A percentile compares a stretch with the other conserved stretches of the same genome.
Conservation (phyloP, 2,329 filamentous ascomycete genomes). For the Sporothrix brasiliensis region DNA sequence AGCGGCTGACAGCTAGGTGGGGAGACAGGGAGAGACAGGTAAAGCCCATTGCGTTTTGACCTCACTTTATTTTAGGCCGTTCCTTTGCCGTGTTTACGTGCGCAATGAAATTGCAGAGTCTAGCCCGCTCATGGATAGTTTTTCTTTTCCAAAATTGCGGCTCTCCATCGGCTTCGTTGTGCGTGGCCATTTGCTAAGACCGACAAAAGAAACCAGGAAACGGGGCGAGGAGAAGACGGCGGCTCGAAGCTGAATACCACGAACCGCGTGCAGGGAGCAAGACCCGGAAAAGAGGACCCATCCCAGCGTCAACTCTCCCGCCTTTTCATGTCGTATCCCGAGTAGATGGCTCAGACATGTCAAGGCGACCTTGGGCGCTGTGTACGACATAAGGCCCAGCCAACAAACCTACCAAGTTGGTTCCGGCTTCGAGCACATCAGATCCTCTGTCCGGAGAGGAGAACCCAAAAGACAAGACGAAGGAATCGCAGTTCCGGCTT, state of each 20-base stretch:
- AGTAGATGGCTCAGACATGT: constrained; percentile 4
- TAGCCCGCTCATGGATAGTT: constrained; percentile 14
- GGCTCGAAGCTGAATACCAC: constrained; percentile 15
- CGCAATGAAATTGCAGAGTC: constrained; percentile 21
- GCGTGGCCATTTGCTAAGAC: background rate
- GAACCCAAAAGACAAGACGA: constrained; percentile 17
- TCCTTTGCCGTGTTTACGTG: constrained; percentile 8
- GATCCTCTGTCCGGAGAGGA: background rate
- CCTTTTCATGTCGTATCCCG: constrained; percentile 21
- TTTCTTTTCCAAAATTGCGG: background rate
- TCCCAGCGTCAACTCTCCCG: background rate
- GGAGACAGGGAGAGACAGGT: background rate
- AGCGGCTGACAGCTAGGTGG: constrained; percentile 12
- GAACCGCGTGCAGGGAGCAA: background rate
- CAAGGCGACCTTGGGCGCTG: background rate
- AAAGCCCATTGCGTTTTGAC: constrained; percentile 16
- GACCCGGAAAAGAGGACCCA: background rate
- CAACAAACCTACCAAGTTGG: background rate
- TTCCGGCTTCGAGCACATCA: background rate
- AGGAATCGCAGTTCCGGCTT: constrained; percentile 5
- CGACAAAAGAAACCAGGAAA: background rate
- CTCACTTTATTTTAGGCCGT: background rate
- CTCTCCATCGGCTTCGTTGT: constrained; percentile 10
- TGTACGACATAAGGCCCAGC: constrained; percentile 2
- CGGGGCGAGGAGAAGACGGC: background rate